Evolutionary conservation across 805 yeast genomes (phyloP).

Genomic region (Phaffomyces thermotolerans): DNA sequence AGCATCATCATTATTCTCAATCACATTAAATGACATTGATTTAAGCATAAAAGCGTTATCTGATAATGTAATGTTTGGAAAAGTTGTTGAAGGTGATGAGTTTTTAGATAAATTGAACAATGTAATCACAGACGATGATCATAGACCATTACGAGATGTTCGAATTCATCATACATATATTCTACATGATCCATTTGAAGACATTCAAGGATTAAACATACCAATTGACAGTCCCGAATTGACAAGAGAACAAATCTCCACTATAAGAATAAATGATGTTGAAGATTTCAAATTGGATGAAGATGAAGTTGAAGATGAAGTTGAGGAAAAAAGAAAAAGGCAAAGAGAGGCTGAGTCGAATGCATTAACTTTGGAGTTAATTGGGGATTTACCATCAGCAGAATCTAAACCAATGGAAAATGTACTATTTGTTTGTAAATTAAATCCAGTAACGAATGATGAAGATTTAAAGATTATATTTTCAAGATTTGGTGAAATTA

Average conservation of each 20-base stretch:
- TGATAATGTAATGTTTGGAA: constrained; percentile 36
- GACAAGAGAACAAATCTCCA: constrained; percentile 27
- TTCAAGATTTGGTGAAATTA: constrained; percentile 51
- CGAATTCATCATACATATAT: constrained; percentile 45
- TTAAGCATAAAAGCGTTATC: constrained; percentile 8
- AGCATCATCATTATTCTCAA: constrained; percentile 31
- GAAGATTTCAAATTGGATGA: constrained; percentile 17
- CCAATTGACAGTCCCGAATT: constrained; percentile 32
- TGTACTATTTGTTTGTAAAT: constrained; percentile 54
- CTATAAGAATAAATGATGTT: constrained; percentile 22
- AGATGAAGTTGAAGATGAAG: constrained; percentile 22
- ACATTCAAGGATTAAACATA: constrained; percentile 19
- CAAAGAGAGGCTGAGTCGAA: constrained; percentile 39
- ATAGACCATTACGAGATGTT: constrained; percentile 40
- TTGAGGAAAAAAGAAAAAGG: constrained; percentile 19
- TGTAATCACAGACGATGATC: constrained; percentile 30
- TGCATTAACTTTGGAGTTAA: constrained; percentile 54
- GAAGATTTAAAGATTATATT: constrained; percentile 51
- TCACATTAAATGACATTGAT: constrained; percentile 29
- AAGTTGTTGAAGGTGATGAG: constrained; percentile 43
- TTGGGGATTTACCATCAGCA: constrained; percentile 57
- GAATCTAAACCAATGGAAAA: constrained; percentile 53
- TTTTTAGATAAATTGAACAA: constrained; percentile 38
- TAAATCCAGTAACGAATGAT: constrained; percentile 54
- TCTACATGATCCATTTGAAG: constrained; percentile 47